Evolutionary conservation across 805 yeast species (phyloP).

Genomic region (Torulaspora delbrueckii): DNA sequence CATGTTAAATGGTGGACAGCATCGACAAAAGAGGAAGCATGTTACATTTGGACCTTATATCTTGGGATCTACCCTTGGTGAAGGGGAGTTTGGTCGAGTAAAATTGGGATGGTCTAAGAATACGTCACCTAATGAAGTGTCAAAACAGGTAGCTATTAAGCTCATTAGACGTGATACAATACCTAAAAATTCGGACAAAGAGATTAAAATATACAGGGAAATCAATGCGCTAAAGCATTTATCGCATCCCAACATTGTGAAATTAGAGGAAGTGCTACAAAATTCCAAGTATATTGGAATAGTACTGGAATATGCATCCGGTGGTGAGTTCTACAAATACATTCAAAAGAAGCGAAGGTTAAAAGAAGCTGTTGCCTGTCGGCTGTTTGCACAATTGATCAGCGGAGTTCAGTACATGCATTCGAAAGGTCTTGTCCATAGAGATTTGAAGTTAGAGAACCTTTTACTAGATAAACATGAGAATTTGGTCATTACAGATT

Average conservation of each 20-base stretch:
- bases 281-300: slow-evolving; percentile 94
- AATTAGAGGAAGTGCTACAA: slow-evolving; percentile 86
- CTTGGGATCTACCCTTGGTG: slow-evolving; percentile 90
- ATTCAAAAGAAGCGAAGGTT: slow-evolving; percentile 80
- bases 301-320: slow-evolving; percentile 93
- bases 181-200: slow-evolving; percentile 80
- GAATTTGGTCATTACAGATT: slow-evolving; percentile 82
- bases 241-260: slow-evolving; percentile 90
- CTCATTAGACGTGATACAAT: slow-evolving; percentile 83
- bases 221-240: slow-evolving; percentile 82
- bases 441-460: slow-evolving; percentile 89
- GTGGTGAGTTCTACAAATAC: slow-evolving; percentile 94
- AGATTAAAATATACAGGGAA: slow-evolving; percentile 85
- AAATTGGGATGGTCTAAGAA: slow-evolving; percentile 93
- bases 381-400: slow-evolving; percentile 85
- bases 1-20: slow-evolving; percentile 2
- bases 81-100: slow-evolving; percentile 98
- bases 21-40: slow-evolving; percentile 45
- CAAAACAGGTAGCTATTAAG: slow-evolving; percentile 89
- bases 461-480: slow-evolving; percentile 78
- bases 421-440: slow-evolving; percentile 81
- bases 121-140: slow-evolving; percentile 41
- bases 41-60: slow-evolving; percentile 86
- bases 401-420: slow-evolving; percentile 95
- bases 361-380: slow-evolving; percentile 81